Evolutionary conservation across 1,139 yeast genomes (phyloP), one percentile per base, ranked within the genome.

Genomic region (Yamadazyma sp.): DNA sequence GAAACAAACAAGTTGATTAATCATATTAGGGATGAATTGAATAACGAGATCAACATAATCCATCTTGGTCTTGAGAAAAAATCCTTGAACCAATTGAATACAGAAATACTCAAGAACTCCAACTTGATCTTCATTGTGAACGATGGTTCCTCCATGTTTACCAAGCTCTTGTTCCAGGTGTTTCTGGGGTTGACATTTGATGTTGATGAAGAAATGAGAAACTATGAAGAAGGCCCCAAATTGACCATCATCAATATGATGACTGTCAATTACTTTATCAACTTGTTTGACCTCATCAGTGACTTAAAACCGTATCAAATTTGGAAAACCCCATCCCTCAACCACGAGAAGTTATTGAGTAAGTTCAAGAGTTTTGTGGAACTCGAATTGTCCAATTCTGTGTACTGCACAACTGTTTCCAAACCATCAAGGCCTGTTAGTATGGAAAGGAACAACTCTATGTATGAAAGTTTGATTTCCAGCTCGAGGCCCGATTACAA

Each of bases 171-270:
- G 38, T 39, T 48, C 5, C 38, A 46, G 7, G 25, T 48, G 45
- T 42, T 36, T 25, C 14, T 32, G 34, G 37, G 33, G 10, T 5
- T 33, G 22, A 22, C 18, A 3, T 33, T n/a, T 11, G 34, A 26
- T 2, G 17, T 36, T 10, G 29, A 31, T 9, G 34, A 23, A 22
- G 17, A 23, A 6, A 20, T 15, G 15, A 32, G 18, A 11, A 43
- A 44, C 16, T 42, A 42, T 16, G 34, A 23, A 6, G 43, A 44
- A 16, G 44, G 41, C 15, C 69, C 70, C 0, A 64, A 64, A 42
- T 42, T 69, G 22, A 62, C 70, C 2, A 56, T 70, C n/a, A 62
- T 71, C 36, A 71, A 71, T 46, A 52, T 70, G 55, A 62, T 69
- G 50, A 64, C 73, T 1, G 64, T 62, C 25, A 70, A 70, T 47